These are phyloP conservation scores for Acer saccharum DNA, from an alignment of 345 rosid species.

Conservation along the genomic window DNA sequence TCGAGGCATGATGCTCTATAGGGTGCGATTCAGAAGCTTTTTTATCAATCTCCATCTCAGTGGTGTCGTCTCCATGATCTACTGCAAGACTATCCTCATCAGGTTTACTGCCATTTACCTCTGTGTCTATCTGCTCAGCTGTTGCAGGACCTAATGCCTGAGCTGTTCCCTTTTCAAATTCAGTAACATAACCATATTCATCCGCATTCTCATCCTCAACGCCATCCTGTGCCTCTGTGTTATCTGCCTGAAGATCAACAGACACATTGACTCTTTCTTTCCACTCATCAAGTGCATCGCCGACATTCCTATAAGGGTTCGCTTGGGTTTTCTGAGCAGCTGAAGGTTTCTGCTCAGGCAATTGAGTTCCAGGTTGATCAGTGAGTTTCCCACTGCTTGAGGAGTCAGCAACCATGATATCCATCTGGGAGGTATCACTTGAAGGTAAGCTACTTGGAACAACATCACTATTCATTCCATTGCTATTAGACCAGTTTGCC, in stretches of 20 bases:
- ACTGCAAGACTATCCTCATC: constrained; percentile 49
- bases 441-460: constrained; percentile 56
- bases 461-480: constrained; percentile 43
- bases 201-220: constrained; percentile 68
- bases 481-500: constrained; percentile 43
- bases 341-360: constrained; percentile 48
- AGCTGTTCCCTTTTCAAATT: constrained; percentile 70
- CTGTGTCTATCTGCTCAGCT: constrained; percentile 70
- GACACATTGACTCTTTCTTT: constrained; percentile 83
- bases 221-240: constrained; percentile 50
- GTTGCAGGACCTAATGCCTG: constrained; percentile 92
- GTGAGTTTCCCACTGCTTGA: constrained; percentile 54
- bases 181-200: constrained; percentile 80
- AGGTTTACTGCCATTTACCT: constrained; percentile 42
- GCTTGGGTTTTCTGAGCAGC: constrained; percentile 49
- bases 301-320: constrained; percentile 80
- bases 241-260: constrained; percentile 57
- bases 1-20: constrained; percentile 34
- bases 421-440: constrained; percentile 50
- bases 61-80: constrained; percentile 39
- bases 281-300: constrained; percentile 93
- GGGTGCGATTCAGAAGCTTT: constrained; percentile 42
- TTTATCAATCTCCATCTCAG: constrained; percentile 70
- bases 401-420: constrained; percentile 46
- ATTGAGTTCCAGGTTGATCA: constrained; percentile 41